phyloP scores from a whole-genome alignment of 352 stramenopile species.

The Pythium insidiosum region DNA sequence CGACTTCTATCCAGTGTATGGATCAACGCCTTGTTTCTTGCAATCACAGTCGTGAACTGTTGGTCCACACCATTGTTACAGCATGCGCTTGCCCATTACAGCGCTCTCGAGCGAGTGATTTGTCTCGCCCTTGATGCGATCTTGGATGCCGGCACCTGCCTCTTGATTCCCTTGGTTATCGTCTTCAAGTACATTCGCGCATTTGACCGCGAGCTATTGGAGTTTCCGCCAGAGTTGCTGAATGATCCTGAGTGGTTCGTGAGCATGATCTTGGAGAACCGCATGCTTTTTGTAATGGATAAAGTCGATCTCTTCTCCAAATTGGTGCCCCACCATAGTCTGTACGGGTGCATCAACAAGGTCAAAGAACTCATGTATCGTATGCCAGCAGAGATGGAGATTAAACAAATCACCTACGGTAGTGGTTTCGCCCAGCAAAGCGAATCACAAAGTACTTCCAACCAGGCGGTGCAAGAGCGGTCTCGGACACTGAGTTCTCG shows the following conservation, averaged over 20 bases:
- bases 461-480: too few species aligned
- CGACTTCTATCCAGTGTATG: conserved; percentile 9
- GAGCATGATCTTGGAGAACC: conserved; percentile 14
- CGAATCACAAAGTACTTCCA: too few species aligned
- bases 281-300: conserved; percentile 15
- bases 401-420: too few species aligned
- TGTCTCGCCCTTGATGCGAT: conserved; percentile 11
- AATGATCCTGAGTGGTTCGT: conserved; percentile 16
- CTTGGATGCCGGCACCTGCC: conserved; percentile 9
- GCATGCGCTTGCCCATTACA: conserved; percentile 9
- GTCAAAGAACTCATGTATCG: conserved; percentile 10
- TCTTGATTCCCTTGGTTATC: conserved; percentile 12
- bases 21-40: conserved; percentile 17
- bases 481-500: too few species aligned
- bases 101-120: conserved; percentile 12
- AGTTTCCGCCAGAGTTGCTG: conserved; percentile 11
- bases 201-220: conserved; percentile 8
- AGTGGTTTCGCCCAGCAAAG: too few species aligned
- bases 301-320: conserved; percentile 13
- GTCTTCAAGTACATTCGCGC: conserved; percentile 14
- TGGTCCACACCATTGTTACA: conserved; percentile 16
- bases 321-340: conserved; percentile 14
- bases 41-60: conserved; percentile 15
- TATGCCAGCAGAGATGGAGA: conserved; percentile 7
- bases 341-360: conserved; percentile 14